These are phyloP conservation scores for Bisporella sp. DNA, from an alignment of 2,329 filamentous ascomycete genomes.

Conservation along the genomic window DNA sequence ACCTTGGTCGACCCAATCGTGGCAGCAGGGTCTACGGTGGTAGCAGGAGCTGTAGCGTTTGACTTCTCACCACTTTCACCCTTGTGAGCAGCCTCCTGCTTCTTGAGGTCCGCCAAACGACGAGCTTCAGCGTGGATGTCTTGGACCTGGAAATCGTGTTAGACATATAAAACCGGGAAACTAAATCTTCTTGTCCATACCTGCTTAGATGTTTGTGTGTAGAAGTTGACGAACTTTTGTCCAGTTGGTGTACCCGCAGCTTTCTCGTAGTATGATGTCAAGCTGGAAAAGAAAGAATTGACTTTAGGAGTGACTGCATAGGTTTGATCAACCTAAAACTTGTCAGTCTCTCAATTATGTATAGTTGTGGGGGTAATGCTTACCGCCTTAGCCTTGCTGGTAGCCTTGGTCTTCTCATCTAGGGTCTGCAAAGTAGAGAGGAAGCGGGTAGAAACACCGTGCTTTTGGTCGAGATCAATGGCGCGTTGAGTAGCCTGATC, in stretches of 20 bases:
- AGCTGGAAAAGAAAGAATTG: constrained; percentile 53
- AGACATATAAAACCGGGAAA: not conserved
- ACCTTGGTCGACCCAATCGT: constrained; percentile 21
- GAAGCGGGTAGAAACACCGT: constrained; percentile 79
- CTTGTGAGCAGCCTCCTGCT: constrained; percentile 41
- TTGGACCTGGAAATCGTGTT: constrained; percentile 64
- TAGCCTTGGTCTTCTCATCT: constrained; percentile 80
- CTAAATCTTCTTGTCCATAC: not conserved
- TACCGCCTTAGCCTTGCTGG: constrained; percentile 74
- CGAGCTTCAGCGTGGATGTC: constrained; percentile 91
- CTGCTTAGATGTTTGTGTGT: constrained; percentile 58
- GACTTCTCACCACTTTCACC: constrained; percentile 32
- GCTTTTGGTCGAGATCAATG: constrained; percentile 82
- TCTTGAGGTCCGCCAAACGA: constrained; percentile 83
- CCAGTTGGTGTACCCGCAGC: constrained; percentile 81
- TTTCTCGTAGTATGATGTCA: constrained; percentile 92
- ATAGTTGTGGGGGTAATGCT: not conserved
- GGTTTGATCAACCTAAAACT: constrained; percentile 61
- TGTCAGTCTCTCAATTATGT: not conserved
- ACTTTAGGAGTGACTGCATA: constrained; percentile 77
- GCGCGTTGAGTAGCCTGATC: constrained; percentile 70
- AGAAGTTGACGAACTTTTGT: constrained; percentile 82
- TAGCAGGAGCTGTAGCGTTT: constrained; percentile 2
- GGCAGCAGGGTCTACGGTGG: constrained; percentile 28
- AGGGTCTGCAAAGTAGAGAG: constrained; percentile 67